These are phyloP conservation scores for Aspergillus udagawae DNA, from an alignment of 2,329 filamentous ascomycete genomes.

Conservation along the genomic window DNA sequence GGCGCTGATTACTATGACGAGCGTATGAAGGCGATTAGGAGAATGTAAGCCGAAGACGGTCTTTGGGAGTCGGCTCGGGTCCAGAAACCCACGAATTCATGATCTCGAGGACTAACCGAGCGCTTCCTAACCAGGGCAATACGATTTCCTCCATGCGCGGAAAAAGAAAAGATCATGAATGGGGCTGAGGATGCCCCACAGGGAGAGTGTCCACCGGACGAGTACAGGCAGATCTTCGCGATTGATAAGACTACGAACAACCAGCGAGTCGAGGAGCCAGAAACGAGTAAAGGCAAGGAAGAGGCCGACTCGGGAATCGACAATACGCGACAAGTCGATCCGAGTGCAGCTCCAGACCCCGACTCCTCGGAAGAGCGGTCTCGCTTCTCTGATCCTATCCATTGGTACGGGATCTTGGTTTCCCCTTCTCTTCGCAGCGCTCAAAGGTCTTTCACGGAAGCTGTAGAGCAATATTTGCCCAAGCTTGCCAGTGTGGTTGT, in stretches of 20 bases:
- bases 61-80: not conserved
- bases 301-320: not conserved
- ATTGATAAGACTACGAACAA: conserved; percentile 5
- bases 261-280: conserved; percentile 3
- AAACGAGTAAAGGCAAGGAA: conserved; percentile 2
- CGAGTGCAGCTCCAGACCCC: conserved; percentile 6
- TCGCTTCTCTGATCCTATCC: conserved; percentile 40
- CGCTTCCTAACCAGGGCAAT: conserved; percentile 8
- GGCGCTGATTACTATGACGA: conserved; percentile 50
- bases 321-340: not conserved
- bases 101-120: conserved; percentile 1
- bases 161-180: not conserved
- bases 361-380: conserved; percentile 22
- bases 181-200: not conserved
- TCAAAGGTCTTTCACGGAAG: conserved; percentile 41
- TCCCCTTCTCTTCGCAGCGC: conserved; percentile 42
- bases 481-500: conserved; percentile 33
- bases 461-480: conserved; percentile 33
- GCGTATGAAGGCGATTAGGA: conserved; percentile 46
- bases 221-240: conserved; percentile 7
- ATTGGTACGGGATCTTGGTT: conserved; percentile 49
- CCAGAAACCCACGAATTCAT: not conserved
- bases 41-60: conserved; percentile 28
- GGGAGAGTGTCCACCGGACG: conserved; percentile 3
- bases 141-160: conserved; percentile 2